phyloP scores from a whole-genome alignment of 1,284 basidiomycete species.

The Ceratobasidium papillatum region DNA sequence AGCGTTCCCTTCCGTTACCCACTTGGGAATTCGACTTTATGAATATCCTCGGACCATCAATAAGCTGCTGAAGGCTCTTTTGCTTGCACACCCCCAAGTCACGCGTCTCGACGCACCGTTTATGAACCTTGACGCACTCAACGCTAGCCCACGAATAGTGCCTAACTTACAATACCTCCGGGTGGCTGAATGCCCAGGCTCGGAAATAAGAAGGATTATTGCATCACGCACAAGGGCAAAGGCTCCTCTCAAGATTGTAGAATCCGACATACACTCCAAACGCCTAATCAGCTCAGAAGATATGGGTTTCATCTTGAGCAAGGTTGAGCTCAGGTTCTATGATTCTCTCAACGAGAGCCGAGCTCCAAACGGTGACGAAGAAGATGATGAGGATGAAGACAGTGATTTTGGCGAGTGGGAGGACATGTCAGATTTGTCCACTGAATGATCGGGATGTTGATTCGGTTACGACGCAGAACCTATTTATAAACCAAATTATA shows the following conservation, averaged over 20 bases:
- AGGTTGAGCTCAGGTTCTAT: constrained; percentile 17
- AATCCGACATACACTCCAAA: background rate
- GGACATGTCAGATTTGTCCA: no score
- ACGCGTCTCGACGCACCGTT: background rate
- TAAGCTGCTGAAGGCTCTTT: background rate
- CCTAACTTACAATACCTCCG: background rate
- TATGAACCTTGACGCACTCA: background rate
- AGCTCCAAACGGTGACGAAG: background rate
- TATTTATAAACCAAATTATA: no score
- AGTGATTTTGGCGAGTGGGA: background rate
- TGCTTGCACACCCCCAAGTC: background rate
- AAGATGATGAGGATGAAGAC: background rate
- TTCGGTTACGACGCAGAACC: no score
- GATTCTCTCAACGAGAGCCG: background rate
- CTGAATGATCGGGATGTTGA: no score
- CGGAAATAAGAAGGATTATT: background rate
- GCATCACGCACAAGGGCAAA: background rate
- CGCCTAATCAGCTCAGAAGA: background rate
- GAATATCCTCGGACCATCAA: background rate
- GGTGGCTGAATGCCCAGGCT: background rate
- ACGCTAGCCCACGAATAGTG: background rate
- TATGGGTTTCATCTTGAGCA: background rate
- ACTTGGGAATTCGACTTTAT: background rate
- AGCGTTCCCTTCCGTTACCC: background rate
- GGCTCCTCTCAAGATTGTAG: background rate